Base-by-base conservation (phyloP, 768 basidiomycete species). In the Clavaria fumosa region DNA sequence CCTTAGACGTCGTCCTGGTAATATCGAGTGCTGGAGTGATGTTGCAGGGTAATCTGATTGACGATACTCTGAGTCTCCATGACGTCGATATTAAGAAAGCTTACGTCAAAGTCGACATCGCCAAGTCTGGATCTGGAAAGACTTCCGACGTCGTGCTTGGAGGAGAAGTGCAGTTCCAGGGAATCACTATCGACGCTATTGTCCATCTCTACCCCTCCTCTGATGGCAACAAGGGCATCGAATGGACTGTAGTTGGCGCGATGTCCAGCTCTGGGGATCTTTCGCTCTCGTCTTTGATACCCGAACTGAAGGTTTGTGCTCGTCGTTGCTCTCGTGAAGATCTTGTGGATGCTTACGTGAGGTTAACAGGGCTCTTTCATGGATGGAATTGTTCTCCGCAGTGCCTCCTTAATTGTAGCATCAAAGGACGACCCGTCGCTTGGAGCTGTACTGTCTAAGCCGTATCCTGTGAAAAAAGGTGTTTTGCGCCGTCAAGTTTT, bases 231-330 rank as follows among this genome's bases (percentile, higher is more conserved):
- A 15, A 18, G 17, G 34, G 19, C 18, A 28, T 28, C 26, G 17
- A 31, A 15, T 40, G 39, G 39, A 41, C 39, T 11, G 21, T 41
- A n/a, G 35, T 37, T 27, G 39, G 36, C 5, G 23, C 35, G 18
- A 17, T 36, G 26, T 28, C 26, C 26, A 28, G 26, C 26, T 28
- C 26, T 14, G 26, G 26, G 9, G 26, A 28, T 14, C 26, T 28
- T 28, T 28, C 26, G 9, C 26, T 28, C 14, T 28, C 26, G 9
- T 9, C 9, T 14, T 28, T 28, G 26, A 14, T 28, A 9, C 26
- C 9, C 14, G 26, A 28, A 9, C 26, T 28, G 14, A 28, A 28
- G 26, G 26, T 28, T 28, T 28, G 26, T 28, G 9, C 26, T 28
- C 9, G 9, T 14, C n/a, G 11, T 38, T 28, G 12, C 22, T 33